Evolutionary conservation across 768 basidiomycete species (phyloP).

Genomic region (Collybiopsis confluens): DNA sequence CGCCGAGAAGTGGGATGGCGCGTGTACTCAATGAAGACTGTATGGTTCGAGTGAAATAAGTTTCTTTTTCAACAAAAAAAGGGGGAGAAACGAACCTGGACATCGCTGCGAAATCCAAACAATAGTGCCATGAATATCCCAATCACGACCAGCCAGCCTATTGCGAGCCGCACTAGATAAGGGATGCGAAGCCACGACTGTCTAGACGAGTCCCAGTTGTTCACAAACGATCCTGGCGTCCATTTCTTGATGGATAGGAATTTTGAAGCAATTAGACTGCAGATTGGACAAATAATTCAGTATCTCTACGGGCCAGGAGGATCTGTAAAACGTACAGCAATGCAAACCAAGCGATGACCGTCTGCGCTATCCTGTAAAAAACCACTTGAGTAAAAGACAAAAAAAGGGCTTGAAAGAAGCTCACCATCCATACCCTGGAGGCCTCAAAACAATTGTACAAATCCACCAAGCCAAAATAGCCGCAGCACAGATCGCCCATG

Average conservation of each 20-base stretch:
- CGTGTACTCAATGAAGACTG: slow-evolving; percentile 46
- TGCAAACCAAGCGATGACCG: slow-evolving; percentile 55
- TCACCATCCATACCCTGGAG: slow-evolving; percentile 48
- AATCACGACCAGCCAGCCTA: slow-evolving; percentile 54
- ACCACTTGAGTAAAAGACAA: slow-evolving; percentile 5
- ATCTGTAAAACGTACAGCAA: slow-evolving; percentile 30
- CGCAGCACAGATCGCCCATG: slow-evolving; percentile 23
- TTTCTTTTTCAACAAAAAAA: background rate
- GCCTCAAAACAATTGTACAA: slow-evolving; percentile 37
- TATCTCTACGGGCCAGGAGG: background rate
- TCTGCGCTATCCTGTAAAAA: slow-evolving; percentile 41
- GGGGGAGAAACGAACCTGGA: slow-evolving; percentile 23
- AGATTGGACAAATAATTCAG: background rate
- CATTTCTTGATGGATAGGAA: background rate
- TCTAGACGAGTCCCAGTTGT: slow-evolving; percentile 40
- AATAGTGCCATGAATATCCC: slow-evolving; percentile 54
- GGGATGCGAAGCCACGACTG: slow-evolving; percentile 46
- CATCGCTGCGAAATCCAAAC: slow-evolving; percentile 44
- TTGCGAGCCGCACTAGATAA: slow-evolving; percentile 30
- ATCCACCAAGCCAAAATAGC: slow-evolving; percentile 57
- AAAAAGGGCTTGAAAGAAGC: slow-evolving; percentile 7
- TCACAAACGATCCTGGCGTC: background rate
- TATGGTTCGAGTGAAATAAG: slow-evolving; percentile 19
- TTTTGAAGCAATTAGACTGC: background rate
- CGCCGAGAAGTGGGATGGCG: slow-evolving; percentile 54